Evolutionary conservation across 192 early-diverging fungal genomes (phyloP), one percentile per base, ranked within the genome.

Genomic region (Piromyces finnis): DNA sequence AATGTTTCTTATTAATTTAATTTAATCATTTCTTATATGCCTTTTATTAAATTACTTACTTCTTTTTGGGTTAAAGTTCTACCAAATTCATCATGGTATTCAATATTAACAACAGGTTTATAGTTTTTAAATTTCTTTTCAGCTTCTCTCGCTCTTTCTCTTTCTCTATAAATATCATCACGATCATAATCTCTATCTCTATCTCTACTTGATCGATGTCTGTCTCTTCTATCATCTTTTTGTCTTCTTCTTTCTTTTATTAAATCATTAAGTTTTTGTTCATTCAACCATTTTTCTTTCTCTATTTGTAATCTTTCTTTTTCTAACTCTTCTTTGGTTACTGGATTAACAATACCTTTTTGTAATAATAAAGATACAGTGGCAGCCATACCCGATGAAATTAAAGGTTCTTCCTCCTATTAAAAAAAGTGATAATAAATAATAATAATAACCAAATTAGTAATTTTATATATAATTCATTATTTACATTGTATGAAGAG

Each of bases 41-140:
- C n/a, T n/a, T n/a, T n/a, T n/a, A n/a, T n/a, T n/a, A n/a, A 79
- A 77, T 29, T 39, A 26, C 82, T 39, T 85, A 91, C 91, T 83
- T 99, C 96, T 84, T 97, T 97, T 30, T 91, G 89, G 22, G 87
- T 91, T 84, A 99, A 83, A 32, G 88, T 84, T 79, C 92, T 88
- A 14, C 97, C 97, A 35, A 88, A 88, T 77, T 94, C 94, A 84
- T 99, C 96, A n/a, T 91, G 88, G 82, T 99, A 97, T 83, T 94
- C 92, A 17, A 99, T 83, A 36, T 94, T 90, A 32, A 99, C 91
- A 77, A 95, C 92, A 1, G 97, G 97, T 79, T 90, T 94, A 81
- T 99, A 99, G 81, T 96, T 88, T 80, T 91, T 90, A 89, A 97
- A 96, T 13, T 93, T 92, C 37, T 94, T 90, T 79, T 87, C 84